phyloP scores from a whole-genome alignment of 1,284 basidiomycete genomes.

The Cryptococcus sp. region DNA sequence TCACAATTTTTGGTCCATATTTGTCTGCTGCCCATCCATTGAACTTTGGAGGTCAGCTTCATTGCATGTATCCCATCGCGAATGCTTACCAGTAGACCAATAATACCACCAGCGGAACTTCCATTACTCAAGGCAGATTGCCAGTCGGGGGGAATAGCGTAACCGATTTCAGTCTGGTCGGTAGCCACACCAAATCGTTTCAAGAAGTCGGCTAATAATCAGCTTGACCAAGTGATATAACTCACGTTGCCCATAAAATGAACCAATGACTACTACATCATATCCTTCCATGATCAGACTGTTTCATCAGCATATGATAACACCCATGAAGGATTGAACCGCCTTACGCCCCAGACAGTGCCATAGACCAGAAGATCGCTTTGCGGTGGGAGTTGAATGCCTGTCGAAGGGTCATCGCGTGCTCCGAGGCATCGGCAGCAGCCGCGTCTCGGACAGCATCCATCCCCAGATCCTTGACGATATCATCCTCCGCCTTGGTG shows the following conservation, averaged over 20 bases:
- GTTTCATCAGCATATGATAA: constrained; percentile 1
- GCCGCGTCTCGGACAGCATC: constrained; percentile 9
- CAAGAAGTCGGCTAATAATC: constrained; percentile 33
- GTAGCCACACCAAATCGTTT: constrained; percentile 24
- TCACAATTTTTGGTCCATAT: constrained; percentile 45
- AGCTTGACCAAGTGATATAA: constrained; percentile 7
- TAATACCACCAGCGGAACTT: constrained; percentile 24
- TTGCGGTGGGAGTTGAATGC: constrained; percentile 48
- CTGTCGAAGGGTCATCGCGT: constrained; percentile 40
- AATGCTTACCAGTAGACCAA: constrained; percentile 40
- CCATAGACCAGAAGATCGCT: constrained; percentile 50
- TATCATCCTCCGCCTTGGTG: constrained; percentile 2
- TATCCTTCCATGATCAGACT: constrained; percentile 47
- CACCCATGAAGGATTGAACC: background rate
- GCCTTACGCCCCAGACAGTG: constrained; percentile 36
- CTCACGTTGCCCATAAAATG: constrained; percentile 1
- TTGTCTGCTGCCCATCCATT: constrained; percentile 41
- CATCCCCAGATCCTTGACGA: constrained; percentile 7
- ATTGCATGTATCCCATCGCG: background rate
- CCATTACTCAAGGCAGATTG: constrained; percentile 48
- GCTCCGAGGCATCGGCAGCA: constrained; percentile 11
- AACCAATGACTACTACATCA: constrained; percentile 44
- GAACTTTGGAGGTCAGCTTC: constrained; percentile 8
- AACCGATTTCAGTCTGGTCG: constrained; percentile 18
- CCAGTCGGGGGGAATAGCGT: constrained; percentile 48